Conservation (phyloP, 768 basidiomycete genomes). For the Paxillus rubicundulus region DNA sequence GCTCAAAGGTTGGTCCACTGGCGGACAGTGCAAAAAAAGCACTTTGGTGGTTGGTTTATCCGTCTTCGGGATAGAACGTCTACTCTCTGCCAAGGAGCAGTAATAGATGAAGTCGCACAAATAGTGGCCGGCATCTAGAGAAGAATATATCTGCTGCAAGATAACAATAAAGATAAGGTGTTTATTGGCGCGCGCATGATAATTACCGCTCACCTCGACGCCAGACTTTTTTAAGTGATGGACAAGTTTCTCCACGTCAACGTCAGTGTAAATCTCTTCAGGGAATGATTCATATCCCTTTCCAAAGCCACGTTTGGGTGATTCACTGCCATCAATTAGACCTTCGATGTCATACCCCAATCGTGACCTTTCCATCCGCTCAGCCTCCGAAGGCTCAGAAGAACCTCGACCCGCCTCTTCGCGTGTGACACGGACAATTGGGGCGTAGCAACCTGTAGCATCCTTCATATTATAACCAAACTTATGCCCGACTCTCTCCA, state of each 20-base stretch:
- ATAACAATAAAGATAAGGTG: background rate
- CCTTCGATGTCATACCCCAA: slow-evolving; percentile 28
- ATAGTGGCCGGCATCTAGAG: slow-evolving; percentile 75
- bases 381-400: slow-evolving; percentile 22
- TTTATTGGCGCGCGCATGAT: slow-evolving; percentile 1
- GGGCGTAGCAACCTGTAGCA: slow-evolving; percentile 54
- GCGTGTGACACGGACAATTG: slow-evolving; percentile 33
- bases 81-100: slow-evolving; percentile 69
- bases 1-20: slow-evolving; percentile 58
- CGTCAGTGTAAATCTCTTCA: slow-evolving; percentile 36
- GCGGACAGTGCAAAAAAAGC: slow-evolving; percentile 71
- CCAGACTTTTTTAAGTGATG: slow-evolving; percentile 33
- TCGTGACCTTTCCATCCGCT: slow-evolving; percentile 29
- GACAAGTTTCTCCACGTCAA: slow-evolving; percentile 37
- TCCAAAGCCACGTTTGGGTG: slow-evolving; percentile 35
- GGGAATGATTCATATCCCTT: slow-evolving; percentile 36
- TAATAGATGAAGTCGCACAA: slow-evolving; percentile 78
- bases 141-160: slow-evolving; percentile 62
- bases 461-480: slow-evolving; percentile 70
- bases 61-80: slow-evolving; percentile 37
- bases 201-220: slow-evolving; percentile 27
- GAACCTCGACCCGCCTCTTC: slow-evolving; percentile 22
- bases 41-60: slow-evolving; percentile 42
- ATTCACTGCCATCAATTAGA: slow-evolving; percentile 27
- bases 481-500: slow-evolving; percentile 68